Evolutionary conservation across 2,329 filamentous ascomycete species (phyloP).

Genomic region (Rhynchosporium agropyri): DNA sequence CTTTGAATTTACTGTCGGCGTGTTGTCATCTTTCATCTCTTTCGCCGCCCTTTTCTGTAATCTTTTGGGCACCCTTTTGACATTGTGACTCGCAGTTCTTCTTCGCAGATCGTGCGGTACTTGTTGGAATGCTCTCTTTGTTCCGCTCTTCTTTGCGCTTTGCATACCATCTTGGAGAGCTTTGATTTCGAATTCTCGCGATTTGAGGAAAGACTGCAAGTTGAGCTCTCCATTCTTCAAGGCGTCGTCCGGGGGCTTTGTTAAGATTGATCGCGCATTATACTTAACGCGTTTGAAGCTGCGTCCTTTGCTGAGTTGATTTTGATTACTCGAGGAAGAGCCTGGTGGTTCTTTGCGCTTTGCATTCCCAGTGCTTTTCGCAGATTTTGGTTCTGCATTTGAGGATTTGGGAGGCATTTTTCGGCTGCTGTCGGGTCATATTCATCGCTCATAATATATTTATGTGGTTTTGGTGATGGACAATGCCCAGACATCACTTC

Average conservation of each 20-base stretch:
- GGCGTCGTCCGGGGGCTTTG: constrained; percentile 47
- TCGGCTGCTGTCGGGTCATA: neutral
- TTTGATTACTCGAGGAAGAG: constrained; percentile 28
- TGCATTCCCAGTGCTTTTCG: constrained; percentile 11
- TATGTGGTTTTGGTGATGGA: no score
- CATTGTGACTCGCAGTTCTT: constrained; percentile 93
- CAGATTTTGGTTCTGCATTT: constrained; percentile 9
- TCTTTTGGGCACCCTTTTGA: constrained; percentile 81
- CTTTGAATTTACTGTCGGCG: constrained; percentile 71
- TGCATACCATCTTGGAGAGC: constrained; percentile 82
- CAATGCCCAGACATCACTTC: no score
- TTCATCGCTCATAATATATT: no score
- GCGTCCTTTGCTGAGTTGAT: constrained; percentile 29
- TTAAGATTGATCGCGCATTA: constrained; percentile 51
- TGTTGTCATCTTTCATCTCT: constrained; percentile 89
- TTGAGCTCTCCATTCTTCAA: constrained; percentile 76
- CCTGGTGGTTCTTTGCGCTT: constrained; percentile 39
- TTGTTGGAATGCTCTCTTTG: constrained; percentile 83
- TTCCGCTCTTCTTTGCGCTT: constrained; percentile 63
- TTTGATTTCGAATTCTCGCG: constrained; percentile 86
- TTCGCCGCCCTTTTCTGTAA: constrained; percentile 68
- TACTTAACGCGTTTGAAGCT: constrained; percentile 46
- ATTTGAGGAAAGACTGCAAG: constrained; percentile 79
- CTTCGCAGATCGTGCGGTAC: constrained; percentile 83
- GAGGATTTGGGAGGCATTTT: constrained; percentile 32